These are phyloP conservation scores for Phytophthora colocasiae DNA, from an alignment of 352 stramenopile genomes.

Conservation along the genomic window DNA sequence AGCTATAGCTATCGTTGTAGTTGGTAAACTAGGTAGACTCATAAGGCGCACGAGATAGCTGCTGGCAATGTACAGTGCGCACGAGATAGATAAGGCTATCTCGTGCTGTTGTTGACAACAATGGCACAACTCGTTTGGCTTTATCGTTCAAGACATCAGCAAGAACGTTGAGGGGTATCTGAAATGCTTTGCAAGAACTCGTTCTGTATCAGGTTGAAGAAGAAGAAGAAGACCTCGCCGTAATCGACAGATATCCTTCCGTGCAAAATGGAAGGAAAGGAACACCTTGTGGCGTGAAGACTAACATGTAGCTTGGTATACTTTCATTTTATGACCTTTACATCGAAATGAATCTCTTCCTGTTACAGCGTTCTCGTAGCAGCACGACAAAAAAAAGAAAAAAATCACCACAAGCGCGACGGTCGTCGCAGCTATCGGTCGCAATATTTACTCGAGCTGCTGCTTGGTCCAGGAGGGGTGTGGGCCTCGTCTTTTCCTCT, in stretches of 20 bases:
- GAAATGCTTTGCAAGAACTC: constrained; percentile 23
- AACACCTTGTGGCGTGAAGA: background rate
- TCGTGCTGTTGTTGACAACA: constrained; percentile 10
- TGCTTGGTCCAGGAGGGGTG: constrained; percentile 27
- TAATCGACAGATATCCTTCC: constrained; percentile 13
- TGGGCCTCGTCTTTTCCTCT: constrained; percentile 21
- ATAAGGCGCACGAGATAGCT: no score
- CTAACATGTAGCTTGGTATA: constrained; percentile 40
- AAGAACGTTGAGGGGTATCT: constrained; percentile 13
- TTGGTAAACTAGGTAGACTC: no score
- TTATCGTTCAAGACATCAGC: constrained; percentile 10
- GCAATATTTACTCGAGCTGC: constrained; percentile 45
- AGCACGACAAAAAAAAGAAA: constrained; percentile 39
- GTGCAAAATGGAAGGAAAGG: background rate
- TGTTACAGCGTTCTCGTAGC: constrained; percentile 41
- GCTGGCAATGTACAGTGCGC: no score
- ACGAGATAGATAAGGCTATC: no score
- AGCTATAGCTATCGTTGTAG: no score
- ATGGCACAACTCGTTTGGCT: no score
- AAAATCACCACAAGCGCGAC: constrained; percentile 33
- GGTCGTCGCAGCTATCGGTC: constrained; percentile 25
- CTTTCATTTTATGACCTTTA: constrained; percentile 53
- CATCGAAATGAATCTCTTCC: constrained; percentile 48
- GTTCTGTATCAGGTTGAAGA: constrained; percentile 38
- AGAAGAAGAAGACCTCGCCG: constrained; percentile 8